Evolutionary conservation across 1,284 basidiomycete genomes (phyloP).

Genomic region (Exobasidium cylindrosporum): DNA sequence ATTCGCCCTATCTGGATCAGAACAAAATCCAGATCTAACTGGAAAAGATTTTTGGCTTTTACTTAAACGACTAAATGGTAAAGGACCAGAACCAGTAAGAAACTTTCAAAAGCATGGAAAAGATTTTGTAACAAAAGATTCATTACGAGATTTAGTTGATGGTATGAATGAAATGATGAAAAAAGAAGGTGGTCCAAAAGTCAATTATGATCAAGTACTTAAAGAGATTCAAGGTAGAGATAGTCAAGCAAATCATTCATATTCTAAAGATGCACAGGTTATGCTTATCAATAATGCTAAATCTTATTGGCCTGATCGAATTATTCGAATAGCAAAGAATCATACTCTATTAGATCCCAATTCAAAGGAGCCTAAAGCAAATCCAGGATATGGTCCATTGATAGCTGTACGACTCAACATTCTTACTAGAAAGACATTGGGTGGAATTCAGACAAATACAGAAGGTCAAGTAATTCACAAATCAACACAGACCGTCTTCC

Average conservation of each 20-base stretch:
- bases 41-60: conserved; percentile 14
- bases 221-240: conserved; percentile 17
- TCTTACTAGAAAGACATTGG: conserved; percentile 23
- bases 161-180: conserved; percentile 20
- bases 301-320: conserved; percentile 14
- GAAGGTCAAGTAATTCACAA: conserved; percentile 16
- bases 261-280: conserved; percentile 22
- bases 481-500: conserved; percentile 4
- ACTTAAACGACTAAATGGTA: conserved; percentile 7
- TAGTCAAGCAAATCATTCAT: conserved; percentile 16
- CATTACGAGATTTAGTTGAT: conserved; percentile 16
- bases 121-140: conserved; percentile 17
- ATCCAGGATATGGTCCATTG: conserved; percentile 16
- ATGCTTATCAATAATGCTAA: conserved; percentile 24
- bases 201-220: conserved; percentile 9
- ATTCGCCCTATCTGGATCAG: conserved; percentile 20
- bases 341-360: conserved; percentile 14
- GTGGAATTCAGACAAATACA: conserved; percentile 23
- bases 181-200: conserved; percentile 14
- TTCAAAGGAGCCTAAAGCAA: conserved; percentile 3
- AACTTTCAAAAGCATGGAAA: conserved; percentile 20
- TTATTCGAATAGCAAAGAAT: conserved; percentile 15
- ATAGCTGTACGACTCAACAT: conserved; percentile 20
- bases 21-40: conserved; percentile 24
- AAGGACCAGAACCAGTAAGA: conserved; percentile 19